Evolutionary conservation across 2,329 filamentous ascomycete species (phyloP), one percentile per base, ranked within the genome.

Genomic region (Thyridium curvatum): DNA sequence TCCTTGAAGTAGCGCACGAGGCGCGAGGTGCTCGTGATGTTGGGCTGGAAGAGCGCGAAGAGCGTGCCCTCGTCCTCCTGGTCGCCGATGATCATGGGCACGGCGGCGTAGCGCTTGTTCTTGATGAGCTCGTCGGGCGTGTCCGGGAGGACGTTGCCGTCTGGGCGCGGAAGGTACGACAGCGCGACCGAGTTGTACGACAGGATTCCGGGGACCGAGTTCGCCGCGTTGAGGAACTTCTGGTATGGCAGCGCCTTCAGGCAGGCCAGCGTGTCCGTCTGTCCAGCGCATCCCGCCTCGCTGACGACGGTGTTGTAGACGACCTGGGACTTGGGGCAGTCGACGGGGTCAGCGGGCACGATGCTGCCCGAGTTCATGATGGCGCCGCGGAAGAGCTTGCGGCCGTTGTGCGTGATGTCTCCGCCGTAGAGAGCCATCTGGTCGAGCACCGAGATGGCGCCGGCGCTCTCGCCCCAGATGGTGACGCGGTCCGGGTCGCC

Each of bases 11-110:
- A 91, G 14, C 71, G 61, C 28, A 78, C 68, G 0, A 90, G 48
- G 6, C 77, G 60, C 1, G 61, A 60, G 0, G 70, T 77, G 1
- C 71, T 82, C 9, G 76, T 84, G 37, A 90, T 63, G 54, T 89
- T 86, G 26, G 60, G 54, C 46, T 86, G 82, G 56, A 82, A 81
- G 28, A 90, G 66, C 5, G 79, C 68, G 54, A 90, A 88, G 2
- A 90, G 59, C 0, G 85, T 88, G 14, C 85, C 84, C 58, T 91
- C 85, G 52, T 91, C 86, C 64, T 90, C 84, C 58, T 88, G 83
- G 52, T 87, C 74, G 32, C 86, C 84, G 30, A 84, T 72, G 46
- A 73, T 72, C 61, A 68, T 65, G 29, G 70, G 69, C 2, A 73
- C 68, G 2, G 64, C 60, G 15, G 69, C 56, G 42, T 70, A 71